Base-by-base conservation (phyloP, 345 rosid species). In the Sonneratia caseolaris region DNA sequence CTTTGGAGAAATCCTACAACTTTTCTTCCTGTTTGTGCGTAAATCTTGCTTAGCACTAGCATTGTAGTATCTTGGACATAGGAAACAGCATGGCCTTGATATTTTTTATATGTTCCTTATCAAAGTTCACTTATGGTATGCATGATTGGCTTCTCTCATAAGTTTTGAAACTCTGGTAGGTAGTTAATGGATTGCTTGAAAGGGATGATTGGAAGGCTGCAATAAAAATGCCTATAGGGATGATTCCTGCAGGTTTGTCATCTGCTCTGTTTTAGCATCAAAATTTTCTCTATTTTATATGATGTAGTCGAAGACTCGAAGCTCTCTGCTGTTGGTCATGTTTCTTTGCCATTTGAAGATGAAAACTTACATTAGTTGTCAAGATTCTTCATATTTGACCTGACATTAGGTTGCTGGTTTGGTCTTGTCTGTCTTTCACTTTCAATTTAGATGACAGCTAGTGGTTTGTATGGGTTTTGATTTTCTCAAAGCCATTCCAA, bases 171-270 rank as follows among this genome's bases (percentile, higher is more conserved):
- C 76, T 86, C 81, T 86, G 82, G 87, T 89, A 92, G 99, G 99
- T 95, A 80, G 88, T 92, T 72, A 95, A 95, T 85, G 99, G 99
- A 78, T 78, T 95, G 66, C 90, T 92, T n/a, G 89, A 84, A 80
- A 88, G 99, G 80, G 86, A 79, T 72, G 99, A 92, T 76, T 95
- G 99, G 98, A 80, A 72, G 75, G 76, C 70, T 78, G 94, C 98
- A 71, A 82, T 92, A 48, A 90, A 86, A 68, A 77, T 83, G 74
- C 99, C 99, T 3, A 72, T 92, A 15, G 97, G 99, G 78, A 77
- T 90, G 76, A 80, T 92, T 66, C 99, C 99, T 71, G 97, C 96
- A 80, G 99, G 99, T 95, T 80, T 19, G 76, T 77, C 37, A 38
- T 70, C 45, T 70, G 66, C 66, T 35, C 38, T 62, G 18, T 35